phyloP scores from a whole-genome alignment of 2,329 filamentous ascomycete species.

The Epicoccum nigrum region DNA sequence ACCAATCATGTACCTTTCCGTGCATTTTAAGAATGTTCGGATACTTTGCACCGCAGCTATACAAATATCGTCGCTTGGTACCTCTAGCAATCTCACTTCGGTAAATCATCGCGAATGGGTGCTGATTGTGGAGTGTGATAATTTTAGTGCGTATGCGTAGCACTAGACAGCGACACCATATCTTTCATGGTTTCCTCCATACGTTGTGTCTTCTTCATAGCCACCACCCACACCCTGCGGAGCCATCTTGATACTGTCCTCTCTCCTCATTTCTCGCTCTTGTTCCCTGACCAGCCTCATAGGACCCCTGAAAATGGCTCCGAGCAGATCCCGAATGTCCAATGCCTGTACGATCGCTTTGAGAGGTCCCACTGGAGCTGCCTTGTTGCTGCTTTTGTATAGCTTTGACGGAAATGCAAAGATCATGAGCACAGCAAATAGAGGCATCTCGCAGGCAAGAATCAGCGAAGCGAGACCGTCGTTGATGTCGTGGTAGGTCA shows the following conservation, averaged over 20 bases:
- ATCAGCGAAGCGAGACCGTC: constrained; percentile 36
- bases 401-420: constrained; percentile 34
- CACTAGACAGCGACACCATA: background rate
- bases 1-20: too few species aligned
- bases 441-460: constrained; percentile 41
- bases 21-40: too few species aligned
- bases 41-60: too few species aligned
- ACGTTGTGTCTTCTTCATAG: background rate
- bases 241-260: constrained; percentile 4
- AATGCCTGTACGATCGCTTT: constrained; percentile 35
- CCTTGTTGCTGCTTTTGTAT: constrained; percentile 23
- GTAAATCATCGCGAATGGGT: too few species aligned
- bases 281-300: constrained; percentile 41
- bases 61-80: too few species aligned
- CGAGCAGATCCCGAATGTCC: constrained; percentile 37
- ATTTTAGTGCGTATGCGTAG: too few species aligned
- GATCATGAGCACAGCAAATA: constrained; percentile 37
- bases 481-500: constrained; percentile 40
- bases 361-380: constrained; percentile 23
- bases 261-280: constrained; percentile 26
- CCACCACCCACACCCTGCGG: background rate
- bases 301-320: constrained; percentile 36
- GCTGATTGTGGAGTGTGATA: too few species aligned
- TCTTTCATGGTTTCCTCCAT: background rate
- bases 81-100: too few species aligned